phyloP scores from a whole-genome alignment of 345 rosid species.

The Camelina neglecta region DNA sequence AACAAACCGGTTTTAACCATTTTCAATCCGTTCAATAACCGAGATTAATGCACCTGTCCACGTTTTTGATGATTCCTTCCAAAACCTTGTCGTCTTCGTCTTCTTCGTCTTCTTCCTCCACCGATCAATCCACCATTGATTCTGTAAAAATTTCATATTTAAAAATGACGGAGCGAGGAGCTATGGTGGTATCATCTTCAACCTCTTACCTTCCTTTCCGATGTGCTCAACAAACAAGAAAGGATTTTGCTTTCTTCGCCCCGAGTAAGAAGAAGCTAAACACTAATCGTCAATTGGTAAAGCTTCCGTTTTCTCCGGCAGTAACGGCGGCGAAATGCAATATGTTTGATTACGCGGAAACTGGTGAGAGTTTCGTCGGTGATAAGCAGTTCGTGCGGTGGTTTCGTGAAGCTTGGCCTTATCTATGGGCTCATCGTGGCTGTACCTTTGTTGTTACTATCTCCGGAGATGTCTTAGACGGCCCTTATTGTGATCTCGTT shows the following conservation, averaged over 20 bases:
- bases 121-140: slow-evolving; percentile 24
- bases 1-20: not conserved
- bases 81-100: not conserved
- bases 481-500: slow-evolving; percentile 65
- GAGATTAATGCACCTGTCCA: not conserved
- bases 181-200: slow-evolving; percentile 27
- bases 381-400: slow-evolving; percentile 81
- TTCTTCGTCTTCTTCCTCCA: slow-evolving; percentile 13
- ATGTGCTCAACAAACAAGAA: slow-evolving; percentile 19
- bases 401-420: slow-evolving; percentile 98
- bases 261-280: slow-evolving; percentile 16
- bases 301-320: not conserved
- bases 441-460: slow-evolving; percentile 74
- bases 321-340: slow-evolving; percentile 30
- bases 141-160: not conserved
- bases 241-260: slow-evolving; percentile 8
- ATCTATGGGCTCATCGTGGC: slow-evolving; percentile 82
- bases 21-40: not conserved
- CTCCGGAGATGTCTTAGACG: slow-evolving; percentile 66
- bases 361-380: slow-evolving; percentile 44
- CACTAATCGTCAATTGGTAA: slow-evolving; percentile 5
- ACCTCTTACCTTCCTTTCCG: slow-evolving; percentile 22
- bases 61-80: not conserved
- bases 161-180: slow-evolving; percentile 28
- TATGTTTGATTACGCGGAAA: slow-evolving; percentile 48